phyloP scores from a whole-genome alignment of 2,329 filamentous ascomycete genomes.

The Cryphonectria radicalis region DNA sequence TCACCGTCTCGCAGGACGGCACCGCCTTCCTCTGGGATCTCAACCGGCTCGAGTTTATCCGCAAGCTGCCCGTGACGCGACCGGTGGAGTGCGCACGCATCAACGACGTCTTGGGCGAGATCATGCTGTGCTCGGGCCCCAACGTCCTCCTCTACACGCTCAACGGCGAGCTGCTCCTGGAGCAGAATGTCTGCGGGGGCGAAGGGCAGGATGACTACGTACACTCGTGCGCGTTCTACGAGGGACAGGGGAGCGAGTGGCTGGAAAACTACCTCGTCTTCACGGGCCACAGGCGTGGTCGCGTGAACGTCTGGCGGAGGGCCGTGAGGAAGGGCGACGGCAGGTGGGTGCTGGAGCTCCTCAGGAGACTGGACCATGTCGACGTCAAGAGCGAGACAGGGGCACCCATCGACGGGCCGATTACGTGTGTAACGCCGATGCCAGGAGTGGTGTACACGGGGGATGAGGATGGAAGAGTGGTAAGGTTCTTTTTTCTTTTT shows the following conservation, averaged over 20 bases:
- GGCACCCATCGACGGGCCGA: conserved; percentile 66
- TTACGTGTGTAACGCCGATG: conserved; percentile 86
- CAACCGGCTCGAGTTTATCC: conserved; percentile 85
- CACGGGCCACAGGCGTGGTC: conserved; percentile 82
- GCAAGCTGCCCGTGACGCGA: conserved; percentile 66
- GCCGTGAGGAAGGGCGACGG: conserved; percentile 57
- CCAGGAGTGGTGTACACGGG: conserved; percentile 87
- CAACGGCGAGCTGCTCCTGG: conserved; percentile 81
- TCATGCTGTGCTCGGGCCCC: conserved; percentile 79
- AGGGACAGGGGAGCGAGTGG: conserved; percentile 90
- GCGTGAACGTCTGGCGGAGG: conserved; percentile 78
- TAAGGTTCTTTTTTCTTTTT: conserved; percentile 51
- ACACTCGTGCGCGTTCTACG: conserved; percentile 86
- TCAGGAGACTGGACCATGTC: conserved; percentile 81
- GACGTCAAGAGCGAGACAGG: conserved; percentile 68
- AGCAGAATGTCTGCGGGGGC: conserved; percentile 76
- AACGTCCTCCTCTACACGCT: conserved; percentile 81
- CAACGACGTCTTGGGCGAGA: conserved; percentile 89
- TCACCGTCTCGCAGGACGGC: conserved; percentile 82
- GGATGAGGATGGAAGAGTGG: conserved; percentile 90
- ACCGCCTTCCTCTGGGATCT: conserved; percentile 92
- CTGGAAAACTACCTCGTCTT: conserved; percentile 84
- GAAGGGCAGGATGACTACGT: conserved; percentile 72
- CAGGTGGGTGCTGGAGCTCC: conserved; percentile 75
- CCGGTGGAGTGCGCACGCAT: conserved; percentile 76